Evolutionary conservation across 2,329 filamentous ascomycete species (phyloP).

Genomic region (Xylaria multiplex): DNA sequence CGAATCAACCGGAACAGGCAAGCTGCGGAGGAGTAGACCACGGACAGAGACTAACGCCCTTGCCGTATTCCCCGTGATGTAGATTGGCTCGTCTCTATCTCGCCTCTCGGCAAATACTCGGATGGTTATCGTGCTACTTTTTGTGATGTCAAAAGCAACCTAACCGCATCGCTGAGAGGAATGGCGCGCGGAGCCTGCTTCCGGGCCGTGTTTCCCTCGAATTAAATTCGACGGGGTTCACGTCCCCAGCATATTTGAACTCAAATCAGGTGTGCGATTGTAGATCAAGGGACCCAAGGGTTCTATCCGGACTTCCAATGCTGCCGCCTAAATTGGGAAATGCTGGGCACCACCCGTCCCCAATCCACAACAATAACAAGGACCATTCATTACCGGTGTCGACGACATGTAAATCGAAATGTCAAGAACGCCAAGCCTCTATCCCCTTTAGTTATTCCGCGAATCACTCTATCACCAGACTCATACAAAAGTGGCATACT

Average conservation of each 20-base stretch:
- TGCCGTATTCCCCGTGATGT: slow-evolving; percentile 39
- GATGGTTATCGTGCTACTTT: slow-evolving; percentile 17
- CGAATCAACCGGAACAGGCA: slow-evolving; percentile 43
- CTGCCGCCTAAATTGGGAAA: slow-evolving; percentile 34
- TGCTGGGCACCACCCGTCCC: slow-evolving; percentile 2
- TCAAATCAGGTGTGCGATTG: slow-evolving; percentile 23
- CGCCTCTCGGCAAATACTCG: slow-evolving; percentile 41
- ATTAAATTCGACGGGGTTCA: slow-evolving; percentile 40
- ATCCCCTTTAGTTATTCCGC: slow-evolving; percentile 14
- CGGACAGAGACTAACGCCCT: slow-evolving; percentile 36
- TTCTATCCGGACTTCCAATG: slow-evolving; percentile 17
- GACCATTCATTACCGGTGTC: neutral
- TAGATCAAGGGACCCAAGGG: slow-evolving; percentile 13
- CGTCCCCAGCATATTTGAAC: slow-evolving; percentile 44
- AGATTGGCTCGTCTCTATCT: slow-evolving; percentile 44
- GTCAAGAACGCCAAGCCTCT: slow-evolving; percentile 21
- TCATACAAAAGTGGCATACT: slow-evolving; percentile 10
- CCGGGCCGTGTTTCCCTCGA: slow-evolving; percentile 45
- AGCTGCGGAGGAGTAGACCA: slow-evolving; percentile 45
- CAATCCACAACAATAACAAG: slow-evolving; percentile 6
- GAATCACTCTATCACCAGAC: slow-evolving; percentile 17
- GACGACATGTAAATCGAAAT: neutral
- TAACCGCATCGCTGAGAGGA: neutral
- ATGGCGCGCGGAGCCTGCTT: slow-evolving; percentile 31
- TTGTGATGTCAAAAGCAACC: slow-evolving; percentile 16